Base-by-base conservation (phyloP, 331 rosid genomes). In the Saraca asoca region DNA sequence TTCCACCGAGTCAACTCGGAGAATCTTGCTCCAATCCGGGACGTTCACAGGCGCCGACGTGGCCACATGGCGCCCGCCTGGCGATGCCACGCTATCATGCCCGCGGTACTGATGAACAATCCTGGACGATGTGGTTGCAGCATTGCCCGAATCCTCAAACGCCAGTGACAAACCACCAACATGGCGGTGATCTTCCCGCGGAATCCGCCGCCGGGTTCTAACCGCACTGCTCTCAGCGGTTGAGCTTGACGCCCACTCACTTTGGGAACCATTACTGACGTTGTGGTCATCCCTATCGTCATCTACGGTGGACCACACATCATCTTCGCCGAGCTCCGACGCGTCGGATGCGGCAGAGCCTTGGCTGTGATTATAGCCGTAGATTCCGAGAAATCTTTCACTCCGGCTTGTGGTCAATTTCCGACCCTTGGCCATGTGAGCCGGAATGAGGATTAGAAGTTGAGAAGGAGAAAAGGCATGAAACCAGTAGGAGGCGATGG, bases 21-120 rank as follows among this genome's bases (percentile, higher is more conserved):
- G 95, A 62, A 94, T 94, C 91, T 90, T 90, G 81, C 99, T 88
- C 99, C 99, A 90, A 70, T 94, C 99, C 55, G 97, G 97, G 64
- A 90, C 96, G 81, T 86, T 90, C 80, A 94, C 73, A 0, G 99
- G 99, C 16, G 85, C 82, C 17, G 99, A 94, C 9, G 84, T n/a
- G 7, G 96, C 91, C 79, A 80, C 9, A 51, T 83, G 90, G 16
- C 62, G 82, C 5, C 82, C 85, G 0, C 79, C 63, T 0, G 87
- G 80, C 0, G 83, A 29, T 0, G 73, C 49, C 58, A 45, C 24
- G 57, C 80, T 57, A 16, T 83, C 85, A 11, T 74, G 81, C 11
- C 86, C 77, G 0, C 87, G 86, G 75, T 77, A 79, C 84, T 84
- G 94, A 77, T 93, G 95, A 69, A 90, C 75, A 70, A 94, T 80